A percentile compares a stretch with the other conserved stretches of the same genome.
Conservation (phyloP, 2,329 filamentous ascomycete species). For the Alternaria gansuensis region DNA sequence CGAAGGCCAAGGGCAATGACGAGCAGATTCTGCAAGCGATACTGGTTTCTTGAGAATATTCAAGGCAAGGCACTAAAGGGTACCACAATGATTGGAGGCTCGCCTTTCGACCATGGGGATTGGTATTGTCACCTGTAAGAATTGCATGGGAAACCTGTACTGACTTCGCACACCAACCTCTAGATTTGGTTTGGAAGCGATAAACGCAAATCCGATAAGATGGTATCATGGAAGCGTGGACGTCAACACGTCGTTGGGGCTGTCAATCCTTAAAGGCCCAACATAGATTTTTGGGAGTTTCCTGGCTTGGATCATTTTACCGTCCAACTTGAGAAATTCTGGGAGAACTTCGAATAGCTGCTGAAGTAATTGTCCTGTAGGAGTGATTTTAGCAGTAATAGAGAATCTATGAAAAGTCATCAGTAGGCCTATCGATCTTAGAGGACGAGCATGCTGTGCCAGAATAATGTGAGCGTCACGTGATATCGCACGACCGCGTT, state of each 20-base stretch:
- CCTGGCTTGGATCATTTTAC: neutral
- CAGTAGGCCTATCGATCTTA: neutral
- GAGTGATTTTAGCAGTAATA: neutral
- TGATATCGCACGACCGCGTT: constrained; percentile 28
- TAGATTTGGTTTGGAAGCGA: constrained; percentile 3
- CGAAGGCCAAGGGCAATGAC: neutral
- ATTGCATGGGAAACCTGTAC: neutral
- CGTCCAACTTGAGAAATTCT: neutral
- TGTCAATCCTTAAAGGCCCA: constrained; percentile 4
- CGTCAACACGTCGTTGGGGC: neutral
- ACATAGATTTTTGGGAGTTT: neutral
- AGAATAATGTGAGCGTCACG: constrained; percentile 3
- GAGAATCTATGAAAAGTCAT: neutral
- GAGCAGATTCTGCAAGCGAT: neutral
- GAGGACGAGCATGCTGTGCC: neutral
- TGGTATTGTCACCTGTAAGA: neutral
- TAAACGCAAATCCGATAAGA: constrained; percentile 2
- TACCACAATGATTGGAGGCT: constrained; percentile 2
- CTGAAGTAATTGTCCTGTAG: neutral
- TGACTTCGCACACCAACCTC: neutral
- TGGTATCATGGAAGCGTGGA: constrained; percentile 6
- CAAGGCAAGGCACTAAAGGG: neutral
- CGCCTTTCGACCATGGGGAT: neutral
- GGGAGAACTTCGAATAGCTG: neutral
- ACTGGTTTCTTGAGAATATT: neutral